Evolutionary conservation across 345 rosid species (phyloP).

Genomic region (Syzygium aromaticum): DNA sequence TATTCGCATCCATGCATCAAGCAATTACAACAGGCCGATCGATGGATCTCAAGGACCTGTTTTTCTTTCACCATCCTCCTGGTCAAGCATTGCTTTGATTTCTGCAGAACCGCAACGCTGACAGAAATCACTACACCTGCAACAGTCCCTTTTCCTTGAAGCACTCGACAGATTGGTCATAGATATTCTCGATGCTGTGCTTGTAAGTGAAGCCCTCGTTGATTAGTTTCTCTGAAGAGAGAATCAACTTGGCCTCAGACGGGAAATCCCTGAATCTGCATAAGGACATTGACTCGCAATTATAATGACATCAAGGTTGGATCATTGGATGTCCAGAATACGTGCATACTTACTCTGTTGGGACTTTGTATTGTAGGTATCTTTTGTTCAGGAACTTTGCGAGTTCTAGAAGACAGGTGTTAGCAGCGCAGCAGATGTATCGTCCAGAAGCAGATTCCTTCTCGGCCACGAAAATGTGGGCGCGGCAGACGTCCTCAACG

Average conservation of each 20-base stretch:
- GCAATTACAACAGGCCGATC: neutral
- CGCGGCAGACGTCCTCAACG: slow-evolving; percentile 72
- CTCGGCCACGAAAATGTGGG: slow-evolving; percentile 78
- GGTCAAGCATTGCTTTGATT: neutral
- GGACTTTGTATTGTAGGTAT: slow-evolving; percentile 55
- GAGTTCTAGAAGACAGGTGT: slow-evolving; percentile 49
- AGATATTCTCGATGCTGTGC: slow-evolving; percentile 57
- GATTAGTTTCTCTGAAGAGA: slow-evolving; percentile 66
- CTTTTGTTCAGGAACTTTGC: slow-evolving; percentile 50
- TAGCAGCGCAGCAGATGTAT: slow-evolving; percentile 55
- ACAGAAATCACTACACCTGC: slow-evolving; percentile 10
- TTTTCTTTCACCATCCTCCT: neutral
- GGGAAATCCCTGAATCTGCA: slow-evolving; percentile 71
- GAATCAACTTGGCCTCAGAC: slow-evolving; percentile 36
- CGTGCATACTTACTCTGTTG: slow-evolving; percentile 72
- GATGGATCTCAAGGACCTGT: neutral
- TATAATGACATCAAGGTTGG: neutral
- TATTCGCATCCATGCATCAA: neutral
- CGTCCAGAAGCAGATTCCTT: slow-evolving; percentile 78
- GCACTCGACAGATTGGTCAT: slow-evolving; percentile 57
- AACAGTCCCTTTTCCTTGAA: slow-evolving; percentile 37
- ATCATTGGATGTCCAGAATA: neutral
- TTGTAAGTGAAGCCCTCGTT: slow-evolving; percentile 65
- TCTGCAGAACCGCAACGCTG: neutral
- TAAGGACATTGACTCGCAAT: neutral